Base-by-base conservation (phyloP, 179 eudicot species). In the Beta lomatogona region DNA sequence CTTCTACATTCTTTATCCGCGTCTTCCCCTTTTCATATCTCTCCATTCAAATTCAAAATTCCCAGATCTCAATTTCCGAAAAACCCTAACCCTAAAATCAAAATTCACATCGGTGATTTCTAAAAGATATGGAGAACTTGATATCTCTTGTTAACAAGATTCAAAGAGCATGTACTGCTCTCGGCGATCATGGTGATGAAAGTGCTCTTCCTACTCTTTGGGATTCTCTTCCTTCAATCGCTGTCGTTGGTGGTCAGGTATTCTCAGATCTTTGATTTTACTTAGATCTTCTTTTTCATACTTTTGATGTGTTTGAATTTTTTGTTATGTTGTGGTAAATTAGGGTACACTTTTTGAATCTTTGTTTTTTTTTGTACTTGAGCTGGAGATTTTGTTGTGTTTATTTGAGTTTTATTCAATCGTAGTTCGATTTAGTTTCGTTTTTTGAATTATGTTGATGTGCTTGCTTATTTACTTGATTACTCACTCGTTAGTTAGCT, bases 241-340 rank as follows among this genome's bases (percentile, higher is more conserved):
- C 99, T 77, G 99, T 96, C 83, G 99, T 96, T 79, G 99, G 99
- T 60, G 99, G 99, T 45, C 99, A 94, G 99, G 99, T 96, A 85
- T 19, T 3, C 52, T 73, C 14, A 15, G 78, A 68, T 83, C 53
- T 46, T 14, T 63, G 28, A 69, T 61, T 76, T 77, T 19, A 15
- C 55, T 73, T 41, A 44, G 74, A 78, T 79, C 46, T 36, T 36
- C 41, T 36, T 36, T 36, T 36, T 36, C 41, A 46, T 36, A 4
- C 25, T 31, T 36, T 52, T 54, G 9, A 28, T 14, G 4, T 50
- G 45, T 14, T 45, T 60, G 15, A 11, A 13, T 55, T 21, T 25
- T 21, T 9, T 13, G 0, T 60, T 19, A 9, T 3, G 0, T 21
- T 44, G 16, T 2, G 3, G 9, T 48, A 46, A 22, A 48, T 71